Evolutionary conservation across 78 protist species (phyloP), one percentile per base, ranked within the genome.

Genomic region (Paratrimastix pyriformis): DNA sequence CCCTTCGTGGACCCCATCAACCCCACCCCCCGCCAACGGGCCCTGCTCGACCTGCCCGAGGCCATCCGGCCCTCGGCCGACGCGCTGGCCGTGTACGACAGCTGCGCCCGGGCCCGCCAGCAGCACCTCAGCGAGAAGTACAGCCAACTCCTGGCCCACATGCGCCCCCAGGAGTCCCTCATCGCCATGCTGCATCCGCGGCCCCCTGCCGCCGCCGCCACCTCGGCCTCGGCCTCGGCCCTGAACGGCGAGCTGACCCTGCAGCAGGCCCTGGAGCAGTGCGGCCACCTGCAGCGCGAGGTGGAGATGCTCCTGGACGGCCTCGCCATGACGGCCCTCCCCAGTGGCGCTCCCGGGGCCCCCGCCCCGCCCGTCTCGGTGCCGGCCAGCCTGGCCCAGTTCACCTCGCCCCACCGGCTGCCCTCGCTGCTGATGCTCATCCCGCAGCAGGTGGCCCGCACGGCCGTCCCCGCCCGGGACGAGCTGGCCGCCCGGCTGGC

Each of bases 31-130:
- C 48, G 48, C 48, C 48, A 4, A 44, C 43, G 82, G 26, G 73
- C 60, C 65, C 84, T 80, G 4, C 6, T 39, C 11, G 7, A 0
- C 45, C 87, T 92, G 2, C 97, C 97, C 3, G 94, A 88, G 42
- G 18, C 77, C 13, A 80, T 90, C 26, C 71, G 88, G 26, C 94
- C 97, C 24, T 62, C 65, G 72, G 78, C 76, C 29, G 91, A 86
- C 7, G 92, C 89, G 77, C 65, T 45, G 55, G 62, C 81, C 32
- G 94, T 93, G 39, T 93, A 93, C 75, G 95, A 87, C 9, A 93
- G 87, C 35, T 35, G 18, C 8, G 42, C 40, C 8, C 43, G 26
- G 26, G 40, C 39, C 43, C 65, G 6, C n/a, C 26, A 30, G 65
- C 65, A 3, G 43, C n/a, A n/a, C n/a, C n/a, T n/a, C n/a, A n/a